Conservation (phyloP, 2,329 filamentous ascomycete genomes). For the Leptosphaerulina australis region DNA sequence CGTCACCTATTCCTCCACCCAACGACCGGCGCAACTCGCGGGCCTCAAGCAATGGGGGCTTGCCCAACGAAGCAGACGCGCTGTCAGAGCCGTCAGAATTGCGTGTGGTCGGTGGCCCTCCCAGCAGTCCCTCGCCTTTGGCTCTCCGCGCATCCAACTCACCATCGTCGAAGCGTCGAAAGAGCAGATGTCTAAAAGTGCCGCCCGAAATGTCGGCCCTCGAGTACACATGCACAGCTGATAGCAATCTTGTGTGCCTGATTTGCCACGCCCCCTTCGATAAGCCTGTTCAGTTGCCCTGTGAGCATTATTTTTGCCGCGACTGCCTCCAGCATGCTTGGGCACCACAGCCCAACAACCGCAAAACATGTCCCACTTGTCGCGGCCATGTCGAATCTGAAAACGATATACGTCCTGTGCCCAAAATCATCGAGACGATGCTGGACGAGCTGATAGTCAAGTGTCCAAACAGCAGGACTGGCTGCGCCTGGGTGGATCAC, state of each 20-base stretch:
- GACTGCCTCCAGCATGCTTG: conserved; percentile 59
- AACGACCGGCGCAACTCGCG: conserved; percentile 46
- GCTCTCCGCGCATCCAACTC: conserved; percentile 48
- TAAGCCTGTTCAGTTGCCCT: conserved; percentile 62
- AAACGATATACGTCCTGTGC: conserved; percentile 49
- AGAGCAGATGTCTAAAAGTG: conserved; percentile 41
- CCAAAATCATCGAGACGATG: conserved; percentile 65
- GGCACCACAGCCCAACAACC: conserved; percentile 36
- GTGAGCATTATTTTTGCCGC: conserved; percentile 68
- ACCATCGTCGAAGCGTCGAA: conserved; percentile 45
- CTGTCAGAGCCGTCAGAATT: conserved; percentile 30
- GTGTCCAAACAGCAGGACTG: conserved; percentile 62
- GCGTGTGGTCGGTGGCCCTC: conserved; percentile 48
- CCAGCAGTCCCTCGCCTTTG: conserved; percentile 46
- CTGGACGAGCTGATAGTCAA: conserved; percentile 65
- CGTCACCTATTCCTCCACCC: conserved; percentile 44
- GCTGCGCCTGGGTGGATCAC: conserved; percentile 61
- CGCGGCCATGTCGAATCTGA: conserved; percentile 53
- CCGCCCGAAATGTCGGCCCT: conserved; percentile 62
- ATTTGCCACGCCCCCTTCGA: conserved; percentile 69
- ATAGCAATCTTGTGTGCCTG: conserved; percentile 67
- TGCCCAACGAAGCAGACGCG: conserved; percentile 26
- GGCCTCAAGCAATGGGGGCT: conserved; percentile 39
- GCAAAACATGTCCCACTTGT: conserved; percentile 62
- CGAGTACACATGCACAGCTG: conserved; percentile 62